Conservation (phyloP, 306 rosid genomes). For the Phaseolus lunatus region DNA sequence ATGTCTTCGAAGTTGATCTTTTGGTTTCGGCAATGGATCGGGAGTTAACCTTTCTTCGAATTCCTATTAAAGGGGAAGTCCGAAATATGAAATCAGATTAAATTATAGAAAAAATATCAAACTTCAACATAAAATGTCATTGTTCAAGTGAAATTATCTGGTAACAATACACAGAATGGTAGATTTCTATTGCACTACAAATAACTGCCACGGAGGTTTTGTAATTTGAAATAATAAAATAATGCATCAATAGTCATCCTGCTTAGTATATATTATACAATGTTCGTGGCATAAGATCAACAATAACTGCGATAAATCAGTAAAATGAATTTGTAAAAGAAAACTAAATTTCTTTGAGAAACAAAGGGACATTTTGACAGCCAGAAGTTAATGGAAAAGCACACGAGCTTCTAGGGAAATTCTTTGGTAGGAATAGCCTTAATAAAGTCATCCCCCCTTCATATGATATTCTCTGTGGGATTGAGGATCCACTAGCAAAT, state of each 20-base stretch:
- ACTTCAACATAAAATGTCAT: not conserved
- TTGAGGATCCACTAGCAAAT: too few relatives aligned
- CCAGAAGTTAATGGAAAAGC: not conserved
- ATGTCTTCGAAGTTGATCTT: constrained; percentile 68
- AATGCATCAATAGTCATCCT: constrained; percentile 22
- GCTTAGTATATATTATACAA: not conserved
- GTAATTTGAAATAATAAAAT: not conserved
- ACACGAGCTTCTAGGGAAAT: not conserved
- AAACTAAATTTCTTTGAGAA: not conserved
- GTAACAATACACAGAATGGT: constrained; percentile 14
- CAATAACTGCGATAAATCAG: not conserved
- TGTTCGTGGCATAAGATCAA: constrained; percentile 1
- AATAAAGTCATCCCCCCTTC: too few relatives aligned
- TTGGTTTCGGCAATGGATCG: constrained; percentile 45
- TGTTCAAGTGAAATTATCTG: constrained; percentile 15
- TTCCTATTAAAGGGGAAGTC: constrained; percentile 51
- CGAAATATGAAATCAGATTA: constrained; percentile 10
- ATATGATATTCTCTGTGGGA: too few relatives aligned
- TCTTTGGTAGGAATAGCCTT: too few relatives aligned
- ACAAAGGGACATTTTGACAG: not conserved
- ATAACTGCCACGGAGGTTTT: not conserved
- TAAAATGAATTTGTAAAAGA: not conserved
- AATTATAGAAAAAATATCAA: constrained; percentile 3
- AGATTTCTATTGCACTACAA: constrained; percentile 1
- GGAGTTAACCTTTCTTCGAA: constrained; percentile 48